Conservation (phyloP, 495 filamentous ascomycete genomes). For the Neurospora hispaniola region DNA sequence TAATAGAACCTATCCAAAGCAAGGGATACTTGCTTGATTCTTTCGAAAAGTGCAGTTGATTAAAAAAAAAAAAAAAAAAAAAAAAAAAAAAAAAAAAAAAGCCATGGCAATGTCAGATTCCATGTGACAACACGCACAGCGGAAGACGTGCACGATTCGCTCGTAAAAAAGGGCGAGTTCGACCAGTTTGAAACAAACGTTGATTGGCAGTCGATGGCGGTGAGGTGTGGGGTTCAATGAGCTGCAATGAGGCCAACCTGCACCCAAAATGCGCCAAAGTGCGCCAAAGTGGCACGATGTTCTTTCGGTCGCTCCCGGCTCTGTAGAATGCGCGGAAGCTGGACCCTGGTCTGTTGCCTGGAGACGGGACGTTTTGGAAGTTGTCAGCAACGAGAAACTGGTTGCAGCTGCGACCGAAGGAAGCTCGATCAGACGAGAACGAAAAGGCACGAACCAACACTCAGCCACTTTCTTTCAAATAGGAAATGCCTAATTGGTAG, state of each 20-base stretch:
- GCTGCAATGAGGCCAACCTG: background rate
- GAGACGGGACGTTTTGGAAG: background rate
- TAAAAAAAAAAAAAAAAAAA: too few relatives aligned
- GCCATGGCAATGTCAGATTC: background rate
- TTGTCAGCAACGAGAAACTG: background rate
- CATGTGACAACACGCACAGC: background rate
- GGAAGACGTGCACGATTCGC: background rate
- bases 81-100: background rate
- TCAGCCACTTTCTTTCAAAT: constrained; percentile 22
- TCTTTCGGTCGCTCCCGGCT: background rate
- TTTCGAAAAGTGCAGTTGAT: background rate
- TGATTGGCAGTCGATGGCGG: background rate
- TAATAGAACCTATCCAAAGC: background rate
- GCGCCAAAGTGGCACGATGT: background rate
- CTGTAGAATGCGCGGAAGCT: background rate
- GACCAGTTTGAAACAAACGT: background rate
- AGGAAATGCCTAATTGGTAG: constrained; percentile 11
- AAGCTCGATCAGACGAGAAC: constrained; percentile 20
- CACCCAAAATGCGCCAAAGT: background rate
- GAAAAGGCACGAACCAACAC: constrained; percentile 15
- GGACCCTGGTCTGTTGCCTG: background rate
- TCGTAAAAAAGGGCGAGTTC: background rate
- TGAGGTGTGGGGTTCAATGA: background rate
- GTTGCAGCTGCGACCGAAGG: background rate
- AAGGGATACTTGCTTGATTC: background rate